Evolutionary conservation across 176 grass and related monocot species (phyloP).

Genomic region (Puya raimondii): DNA sequence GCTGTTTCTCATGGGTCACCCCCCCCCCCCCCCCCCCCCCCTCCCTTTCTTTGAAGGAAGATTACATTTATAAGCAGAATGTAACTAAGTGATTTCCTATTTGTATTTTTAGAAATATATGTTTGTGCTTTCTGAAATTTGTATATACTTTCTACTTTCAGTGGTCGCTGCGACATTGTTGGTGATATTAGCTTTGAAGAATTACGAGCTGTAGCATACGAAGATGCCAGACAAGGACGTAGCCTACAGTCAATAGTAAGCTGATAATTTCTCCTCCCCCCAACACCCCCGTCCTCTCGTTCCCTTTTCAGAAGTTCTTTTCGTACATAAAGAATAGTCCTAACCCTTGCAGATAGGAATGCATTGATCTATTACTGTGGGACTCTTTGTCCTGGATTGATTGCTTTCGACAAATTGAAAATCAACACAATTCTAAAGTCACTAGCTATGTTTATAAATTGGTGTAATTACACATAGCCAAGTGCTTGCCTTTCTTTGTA

Average conservation of each 20-base stretch:
- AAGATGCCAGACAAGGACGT: conserved; percentile 58
- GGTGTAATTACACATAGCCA: conserved; percentile 7
- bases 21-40: too few species aligned
- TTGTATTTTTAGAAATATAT: conserved; percentile 8
- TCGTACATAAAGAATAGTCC: neutral
- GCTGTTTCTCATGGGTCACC: neutral
- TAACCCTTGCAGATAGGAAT: too few species aligned
- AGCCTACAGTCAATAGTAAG: conserved; percentile 75
- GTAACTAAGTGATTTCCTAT: conserved; percentile 8
- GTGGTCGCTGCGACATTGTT: conserved; percentile 70
- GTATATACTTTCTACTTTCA: conserved; percentile 18
- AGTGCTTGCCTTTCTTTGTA: conserved; percentile 14
- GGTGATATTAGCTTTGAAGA: conserved; percentile 88
- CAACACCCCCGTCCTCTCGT: neutral
- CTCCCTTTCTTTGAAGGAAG: neutral
- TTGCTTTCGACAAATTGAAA: neutral
- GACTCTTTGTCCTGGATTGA: neutral
- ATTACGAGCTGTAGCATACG: conserved; percentile 67
- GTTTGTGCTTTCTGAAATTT: conserved; percentile 2
- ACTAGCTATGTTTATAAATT: neutral
- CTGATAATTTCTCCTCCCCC: neutral
- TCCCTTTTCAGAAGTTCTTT: neutral
- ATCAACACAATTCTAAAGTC: neutral
- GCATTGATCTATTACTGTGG: too few species aligned
- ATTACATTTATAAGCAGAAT: neutral